Evolutionary conservation across 139 green algal genomes (phyloP).

Genomic region (Desmodesmus armatus): DNA sequence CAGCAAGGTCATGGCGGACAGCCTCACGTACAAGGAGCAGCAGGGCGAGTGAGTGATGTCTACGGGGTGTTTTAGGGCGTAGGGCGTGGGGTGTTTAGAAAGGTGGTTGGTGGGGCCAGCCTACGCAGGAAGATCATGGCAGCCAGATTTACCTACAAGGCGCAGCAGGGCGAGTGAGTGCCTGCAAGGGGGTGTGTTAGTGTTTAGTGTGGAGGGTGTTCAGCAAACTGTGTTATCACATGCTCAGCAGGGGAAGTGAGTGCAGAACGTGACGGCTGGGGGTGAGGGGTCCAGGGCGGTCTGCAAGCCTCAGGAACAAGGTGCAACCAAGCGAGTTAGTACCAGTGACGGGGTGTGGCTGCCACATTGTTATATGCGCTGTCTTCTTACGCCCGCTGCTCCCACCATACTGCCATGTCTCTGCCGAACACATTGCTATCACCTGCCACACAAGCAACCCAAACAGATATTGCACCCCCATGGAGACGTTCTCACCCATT

Average conservation of each 20-base stretch:
- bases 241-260: too few species aligned
- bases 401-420: too few species aligned
- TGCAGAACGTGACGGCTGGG: too few species aligned
- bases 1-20: slow-evolving; percentile 10
- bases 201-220: not conserved
- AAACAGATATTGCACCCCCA: not conserved
- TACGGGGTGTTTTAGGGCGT: too few species aligned
- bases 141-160: not conserved
- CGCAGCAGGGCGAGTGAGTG: not conserved
- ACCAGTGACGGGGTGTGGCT: too few species aligned
- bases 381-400: too few species aligned
- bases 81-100: not conserved
- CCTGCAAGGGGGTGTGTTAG: not conserved
- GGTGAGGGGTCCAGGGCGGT: too few species aligned
- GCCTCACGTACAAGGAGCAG: slow-evolving; percentile 46
- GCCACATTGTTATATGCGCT: too few species aligned
- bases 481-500: not conserved
- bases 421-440: too few species aligned
- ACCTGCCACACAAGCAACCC: not conserved
- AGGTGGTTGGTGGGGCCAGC: not conserved
- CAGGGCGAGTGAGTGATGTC: slow-evolving; percentile 49
- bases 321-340: too few species aligned
- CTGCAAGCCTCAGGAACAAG: too few species aligned
- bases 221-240: too few species aligned
- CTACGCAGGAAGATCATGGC: not conserved